Percentiles rank a stretch among this genome's conserved stretches.
Evolutionary conservation across 192 early-diverging fungal species (phyloP).

Genomic region (Linnemannia exigua): DNA sequence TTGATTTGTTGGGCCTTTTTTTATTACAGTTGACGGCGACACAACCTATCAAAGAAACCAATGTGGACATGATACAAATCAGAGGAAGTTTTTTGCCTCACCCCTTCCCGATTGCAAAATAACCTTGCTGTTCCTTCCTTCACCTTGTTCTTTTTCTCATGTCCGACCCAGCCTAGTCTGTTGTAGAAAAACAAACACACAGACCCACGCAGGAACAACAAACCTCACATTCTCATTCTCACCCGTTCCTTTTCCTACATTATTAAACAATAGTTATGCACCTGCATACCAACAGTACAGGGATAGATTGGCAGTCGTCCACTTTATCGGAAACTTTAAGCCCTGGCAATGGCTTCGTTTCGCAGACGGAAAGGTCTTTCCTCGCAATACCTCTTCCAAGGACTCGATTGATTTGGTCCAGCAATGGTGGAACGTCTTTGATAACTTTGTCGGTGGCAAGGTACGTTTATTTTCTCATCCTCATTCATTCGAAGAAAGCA

Average conservation of each 20-base stretch:
- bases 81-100: neutral
- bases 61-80: neutral
- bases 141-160: neutral
- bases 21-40: neutral
- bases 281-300: constrained; percentile 88
- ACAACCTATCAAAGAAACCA: constrained; percentile 11
- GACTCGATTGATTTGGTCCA: constrained; percentile 70
- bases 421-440: constrained; percentile 83
- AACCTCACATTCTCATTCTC: constrained; percentile 14
- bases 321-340: constrained; percentile 92
- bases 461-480: constrained; percentile 45
- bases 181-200: neutral
- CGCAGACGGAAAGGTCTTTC: constrained; percentile 68
- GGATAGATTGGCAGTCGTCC: constrained; percentile 80
- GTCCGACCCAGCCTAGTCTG: too few relatives aligned
- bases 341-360: constrained; percentile 89
- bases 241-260: constrained; percentile 17
- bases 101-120: neutral
- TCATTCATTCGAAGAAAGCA: neutral
- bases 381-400: constrained; percentile 61
- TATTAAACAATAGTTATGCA: constrained; percentile 60
- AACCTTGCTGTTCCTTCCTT: neutral
- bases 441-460: constrained; percentile 64
- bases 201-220: neutral
- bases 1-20: constrained; percentile 37